Percentiles rank a stretch among this genome's conserved stretches.
Conservation (phyloP, 495 filamentous ascomycete genomes). For the Penicillium macrosclerotiorum region DNA sequence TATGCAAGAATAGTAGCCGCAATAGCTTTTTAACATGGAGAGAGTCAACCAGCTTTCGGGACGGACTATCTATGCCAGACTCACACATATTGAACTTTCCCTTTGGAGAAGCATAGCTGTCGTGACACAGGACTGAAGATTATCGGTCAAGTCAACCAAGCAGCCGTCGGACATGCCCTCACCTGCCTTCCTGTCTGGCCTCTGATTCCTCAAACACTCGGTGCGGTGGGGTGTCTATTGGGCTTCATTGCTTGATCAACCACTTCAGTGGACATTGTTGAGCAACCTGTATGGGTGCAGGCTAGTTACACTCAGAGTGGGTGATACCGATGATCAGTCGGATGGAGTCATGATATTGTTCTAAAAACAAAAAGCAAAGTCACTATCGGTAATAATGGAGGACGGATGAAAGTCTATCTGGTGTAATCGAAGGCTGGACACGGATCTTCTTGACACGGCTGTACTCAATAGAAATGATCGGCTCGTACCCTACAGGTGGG, state of each 20-base stretch:
- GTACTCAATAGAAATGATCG: background rate
- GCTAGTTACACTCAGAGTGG: background rate
- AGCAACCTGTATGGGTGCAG: background rate
- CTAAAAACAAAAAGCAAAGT: background rate
- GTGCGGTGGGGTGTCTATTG: no score
- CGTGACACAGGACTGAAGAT: no score
- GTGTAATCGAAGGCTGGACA: background rate
- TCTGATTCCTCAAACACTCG: no score
- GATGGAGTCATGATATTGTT: background rate
- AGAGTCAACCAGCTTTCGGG: background rate
- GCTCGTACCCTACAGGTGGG: background rate
- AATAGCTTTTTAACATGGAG: background rate
- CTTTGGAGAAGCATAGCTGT: no score
- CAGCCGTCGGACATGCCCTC: no score
- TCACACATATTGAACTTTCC: no score
- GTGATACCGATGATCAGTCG: background rate
- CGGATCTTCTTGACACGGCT: background rate
- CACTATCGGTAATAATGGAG: background rate
- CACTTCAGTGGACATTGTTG: background rate
- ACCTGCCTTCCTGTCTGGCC: no score
- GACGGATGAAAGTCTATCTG: background rate
- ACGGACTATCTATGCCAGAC: no score
- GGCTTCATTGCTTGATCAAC: background rate
- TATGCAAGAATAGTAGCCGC: background rate
- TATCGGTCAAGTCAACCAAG: no score